Percentiles rank a stretch among this genome's conserved stretches.
Conservation (phyloP, 768 basidiomycete genomes). For the Mycena rosella region DNA sequence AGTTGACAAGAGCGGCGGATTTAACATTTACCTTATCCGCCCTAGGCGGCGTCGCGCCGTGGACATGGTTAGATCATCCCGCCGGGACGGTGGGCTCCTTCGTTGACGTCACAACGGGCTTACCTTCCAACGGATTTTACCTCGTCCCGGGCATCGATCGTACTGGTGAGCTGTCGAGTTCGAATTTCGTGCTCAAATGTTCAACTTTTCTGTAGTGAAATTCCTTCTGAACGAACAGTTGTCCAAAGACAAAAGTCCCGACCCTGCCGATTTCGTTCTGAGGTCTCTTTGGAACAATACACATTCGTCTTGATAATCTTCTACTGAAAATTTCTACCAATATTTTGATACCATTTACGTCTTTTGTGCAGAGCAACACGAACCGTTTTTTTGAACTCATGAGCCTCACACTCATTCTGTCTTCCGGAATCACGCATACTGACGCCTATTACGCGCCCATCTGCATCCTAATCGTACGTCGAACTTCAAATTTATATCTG, state of each 20-base stretch:
- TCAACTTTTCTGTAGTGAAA: constrained; percentile 47
- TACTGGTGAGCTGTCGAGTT: constrained; percentile 54
- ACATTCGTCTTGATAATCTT: constrained; percentile 45
- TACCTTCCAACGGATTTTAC: constrained; percentile 66
- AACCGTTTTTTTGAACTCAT: no score
- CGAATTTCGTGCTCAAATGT: background rate
- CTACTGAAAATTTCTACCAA: no score
- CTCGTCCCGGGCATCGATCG: constrained; percentile 66
- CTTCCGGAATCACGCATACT: no score
- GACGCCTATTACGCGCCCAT: no score
- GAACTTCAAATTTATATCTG: no score
- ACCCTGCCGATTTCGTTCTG: constrained; percentile 60
- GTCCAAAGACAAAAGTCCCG: constrained; percentile 53
- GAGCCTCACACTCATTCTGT: no score
- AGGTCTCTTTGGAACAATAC: constrained; percentile 69
- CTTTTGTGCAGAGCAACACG: no score
- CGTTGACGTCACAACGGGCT: constrained; percentile 55
- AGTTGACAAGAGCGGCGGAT: constrained; percentile 45
- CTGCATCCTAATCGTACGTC: no score
- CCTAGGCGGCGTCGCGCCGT: constrained; percentile 64
- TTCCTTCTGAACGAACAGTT: constrained; percentile 55
- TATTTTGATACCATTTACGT: no score
- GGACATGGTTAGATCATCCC: constrained; percentile 74
- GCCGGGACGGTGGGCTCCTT: constrained; percentile 67
- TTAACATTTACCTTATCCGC: constrained; percentile 67